Base-by-base conservation (phyloP, 1,139 yeast genomes). In the Yamadazyma friedrichii region DNA sequence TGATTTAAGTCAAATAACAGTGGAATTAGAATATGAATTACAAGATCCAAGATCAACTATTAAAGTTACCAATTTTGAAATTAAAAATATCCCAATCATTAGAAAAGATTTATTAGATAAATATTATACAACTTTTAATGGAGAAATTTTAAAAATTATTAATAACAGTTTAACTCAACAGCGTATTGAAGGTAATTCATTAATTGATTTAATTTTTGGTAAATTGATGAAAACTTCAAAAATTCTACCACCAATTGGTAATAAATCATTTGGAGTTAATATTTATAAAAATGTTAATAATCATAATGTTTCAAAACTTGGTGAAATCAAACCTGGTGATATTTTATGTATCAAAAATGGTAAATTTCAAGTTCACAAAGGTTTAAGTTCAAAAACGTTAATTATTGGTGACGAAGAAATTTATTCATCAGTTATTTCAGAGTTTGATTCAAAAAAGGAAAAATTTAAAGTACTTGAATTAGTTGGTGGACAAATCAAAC, bases 241-340 rank as follows among this genome's bases (percentile, higher is more conserved):
- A 4, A 64, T 76, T 16, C 55, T 86, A 17, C 77, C 75, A 26
- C 78, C 87, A 1, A 75, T 88, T 40, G 95, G 88, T 0, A 62
- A 66, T 36, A 78, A 84, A 51, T 76, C 88, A 0, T 87, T 66
- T 60, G 98, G 98, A 32, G 84, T 80, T 0, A 70, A 82, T 2
- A 70, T 91, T 36, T 88, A 85, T 61, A 68, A 73, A 52, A 65
- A 60, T 45, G 46, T 51, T 41, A 65, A 62, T 50, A 64, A 64
- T 43, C 70, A 77, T 38, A 81, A 81, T 31, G 77, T 81, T 11
- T 69, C 74, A 15, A 78, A 77, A 49, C 53, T 67, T 26, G 93
- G 82, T 42, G 87, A 81, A 35, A 77, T 88, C 43, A 74, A 77
- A 39, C 82, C 94, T 0, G 98, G 98, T 43, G 98, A 93, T 58